These are phyloP conservation scores for Botryosphaeria dothidea DNA, from an alignment of 2,329 filamentous ascomycete species.

Conservation along the genomic window DNA sequence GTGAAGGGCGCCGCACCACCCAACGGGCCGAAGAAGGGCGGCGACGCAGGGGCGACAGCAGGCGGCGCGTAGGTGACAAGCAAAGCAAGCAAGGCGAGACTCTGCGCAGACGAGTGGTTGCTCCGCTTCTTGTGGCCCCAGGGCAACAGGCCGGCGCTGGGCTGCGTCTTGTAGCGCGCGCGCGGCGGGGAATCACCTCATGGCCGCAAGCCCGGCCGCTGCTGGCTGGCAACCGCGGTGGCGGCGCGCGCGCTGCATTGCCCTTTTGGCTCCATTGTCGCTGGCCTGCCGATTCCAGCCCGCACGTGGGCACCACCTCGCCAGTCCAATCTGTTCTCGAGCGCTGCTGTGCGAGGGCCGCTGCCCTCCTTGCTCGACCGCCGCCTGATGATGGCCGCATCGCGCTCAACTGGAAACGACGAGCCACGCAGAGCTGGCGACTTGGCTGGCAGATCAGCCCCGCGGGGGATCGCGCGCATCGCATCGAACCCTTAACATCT, in stretches of 20 bases:
- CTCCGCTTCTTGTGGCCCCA: neutral
- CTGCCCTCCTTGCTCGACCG: neutral
- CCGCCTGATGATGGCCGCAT: neutral
- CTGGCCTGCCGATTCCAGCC: too few species aligned
- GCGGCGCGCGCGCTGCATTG: neutral
- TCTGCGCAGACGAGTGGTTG: neutral
- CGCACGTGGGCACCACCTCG: too few species aligned
- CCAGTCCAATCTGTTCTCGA: too few species aligned
- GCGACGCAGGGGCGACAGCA: conserved; percentile 2
- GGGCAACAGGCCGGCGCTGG: neutral
- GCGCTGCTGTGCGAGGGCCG: neutral
- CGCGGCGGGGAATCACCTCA: neutral
- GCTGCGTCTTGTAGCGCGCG: neutral
- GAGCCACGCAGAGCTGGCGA: neutral
- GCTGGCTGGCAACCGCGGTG: neutral
- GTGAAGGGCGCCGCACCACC: conserved; percentile 15
- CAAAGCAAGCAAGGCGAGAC: neutral
- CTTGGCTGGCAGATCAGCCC: conserved; percentile 1
- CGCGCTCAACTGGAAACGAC: neutral
- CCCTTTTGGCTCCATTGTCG: neutral
- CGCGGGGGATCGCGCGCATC: conserved; percentile 1
- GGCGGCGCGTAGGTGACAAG: neutral
- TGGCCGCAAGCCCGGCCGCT: neutral
- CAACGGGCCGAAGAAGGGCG: conserved; percentile 10
- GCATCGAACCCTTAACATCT: neutral